Base-by-base conservation (phyloP, 108 stramenopile species). In the Fistulifera pelliculosa region DNA sequence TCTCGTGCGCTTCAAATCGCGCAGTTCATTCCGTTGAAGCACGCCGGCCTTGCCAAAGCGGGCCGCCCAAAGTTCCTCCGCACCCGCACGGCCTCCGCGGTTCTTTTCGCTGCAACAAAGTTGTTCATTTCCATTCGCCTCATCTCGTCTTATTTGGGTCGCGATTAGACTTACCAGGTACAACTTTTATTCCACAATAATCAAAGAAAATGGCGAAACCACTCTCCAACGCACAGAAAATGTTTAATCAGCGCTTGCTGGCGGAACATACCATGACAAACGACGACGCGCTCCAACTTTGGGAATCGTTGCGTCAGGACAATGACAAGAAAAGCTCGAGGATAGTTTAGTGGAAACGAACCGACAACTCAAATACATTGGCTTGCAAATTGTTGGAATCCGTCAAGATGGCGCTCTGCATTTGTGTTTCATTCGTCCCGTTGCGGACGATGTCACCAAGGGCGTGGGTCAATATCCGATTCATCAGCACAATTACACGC, bases 241-340 rank as follows among this genome's bases (percentile, higher is more conserved):
- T 45, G 44, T 21, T 45, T 6, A 45, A 45, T 45, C 44, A 45
- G 44, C 44, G 44, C 11, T 21, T 45, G 6, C 21, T 45, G 44
- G 44, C 44, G 16, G 44, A 17, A 21, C 44, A 45, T 11, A 8
- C 19, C 21, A 17, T 45, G 19, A 17, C 44, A 11, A 3, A 45
- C 19, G 19, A 45, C 4, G 5, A 45, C 3, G 19, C 21, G 16
- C 21, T 45, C 16, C 19, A 21, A 19, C 11, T 45, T 4, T 45
- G 44, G 44, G 21, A 45, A 21, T 21, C 16, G 7, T 21, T 45
- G 19, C 44, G 40, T 14, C 12, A 41, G 40, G 14, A 11, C 12
- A 21, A 4, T 19, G 7, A 11, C 4, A 45, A 19, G 7, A 21
- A 21, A 45, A 4, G 7, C 16, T 45, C 7, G 44, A 17, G 6